Evolutionary conservation across 495 filamentous ascomycete species (phyloP).

Genomic region (Oidiodendron maius): DNA sequence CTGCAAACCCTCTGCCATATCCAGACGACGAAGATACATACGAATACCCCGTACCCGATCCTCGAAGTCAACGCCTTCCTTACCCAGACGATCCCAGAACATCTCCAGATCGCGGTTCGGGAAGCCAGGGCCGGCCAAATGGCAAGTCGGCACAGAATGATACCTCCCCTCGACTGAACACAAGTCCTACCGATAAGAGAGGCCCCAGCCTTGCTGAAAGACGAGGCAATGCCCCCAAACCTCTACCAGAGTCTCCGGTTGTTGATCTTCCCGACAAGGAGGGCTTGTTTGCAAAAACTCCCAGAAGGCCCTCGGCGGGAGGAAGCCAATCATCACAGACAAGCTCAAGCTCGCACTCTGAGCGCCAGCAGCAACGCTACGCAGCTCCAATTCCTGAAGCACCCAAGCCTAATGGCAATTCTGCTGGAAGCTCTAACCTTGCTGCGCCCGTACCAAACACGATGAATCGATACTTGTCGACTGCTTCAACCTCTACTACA

Average conservation of each 20-base stretch:
- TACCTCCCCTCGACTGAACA: slow-evolving; percentile 35
- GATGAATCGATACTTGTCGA: slow-evolving; percentile 77
- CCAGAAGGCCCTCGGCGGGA: slow-evolving; percentile 11
- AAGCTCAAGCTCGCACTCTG: slow-evolving; percentile 11
- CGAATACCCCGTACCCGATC: slow-evolving; percentile 28
- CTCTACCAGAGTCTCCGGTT: slow-evolving; percentile 70
- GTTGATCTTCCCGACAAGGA: slow-evolving; percentile 66
- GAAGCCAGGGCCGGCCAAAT: slow-evolving; percentile 8
- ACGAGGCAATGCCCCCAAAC: slow-evolving; percentile 68
- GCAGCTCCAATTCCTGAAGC: slow-evolving; percentile 11
- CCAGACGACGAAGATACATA: slow-evolving; percentile 54
- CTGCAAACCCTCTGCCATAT: slow-evolving; percentile 63
- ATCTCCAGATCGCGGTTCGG: slow-evolving; percentile 14
- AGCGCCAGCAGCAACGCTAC: slow-evolving; percentile 15
- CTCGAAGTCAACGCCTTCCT: slow-evolving; percentile 34
- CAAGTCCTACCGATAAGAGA: slow-evolving; percentile 43
- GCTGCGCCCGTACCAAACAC: slow-evolving; percentile 20
- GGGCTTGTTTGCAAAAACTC: slow-evolving; percentile 52
- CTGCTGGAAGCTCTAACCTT: slow-evolving; percentile 6
- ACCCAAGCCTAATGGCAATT: slow-evolving; percentile 13
- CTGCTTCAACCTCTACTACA: slow-evolving; percentile 89
- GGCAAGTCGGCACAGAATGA: slow-evolving; percentile 27
- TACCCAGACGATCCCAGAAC: slow-evolving; percentile 40
- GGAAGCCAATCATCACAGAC: slow-evolving; percentile 16
- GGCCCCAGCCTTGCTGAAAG: slow-evolving; percentile 57